Evolutionary conservation across 257 asterid species (phyloP).

Genomic region (Penstemon newberryi): DNA sequence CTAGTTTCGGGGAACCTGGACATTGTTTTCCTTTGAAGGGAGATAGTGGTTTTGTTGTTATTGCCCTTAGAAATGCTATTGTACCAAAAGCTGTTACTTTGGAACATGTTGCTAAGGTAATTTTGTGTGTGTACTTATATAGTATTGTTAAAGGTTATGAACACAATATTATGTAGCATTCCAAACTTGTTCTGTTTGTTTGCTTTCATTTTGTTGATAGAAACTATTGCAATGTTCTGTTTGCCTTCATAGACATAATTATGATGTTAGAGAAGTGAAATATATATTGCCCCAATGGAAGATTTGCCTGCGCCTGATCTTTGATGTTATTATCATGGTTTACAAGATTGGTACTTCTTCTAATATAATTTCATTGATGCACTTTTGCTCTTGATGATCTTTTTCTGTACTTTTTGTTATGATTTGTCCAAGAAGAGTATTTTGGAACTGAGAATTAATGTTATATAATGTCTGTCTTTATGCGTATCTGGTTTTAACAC

Average conservation of each 20-base stretch:
- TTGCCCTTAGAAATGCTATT: slow-evolving; percentile 64
- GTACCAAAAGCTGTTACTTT: slow-evolving; percentile 80
- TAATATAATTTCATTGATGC: background rate
- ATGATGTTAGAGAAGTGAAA: background rate
- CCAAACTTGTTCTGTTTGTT: background rate
- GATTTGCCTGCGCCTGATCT: background rate
- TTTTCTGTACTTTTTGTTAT: background rate
- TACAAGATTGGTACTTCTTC: slow-evolving; percentile 13
- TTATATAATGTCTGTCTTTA: background rate
- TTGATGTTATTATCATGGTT: background rate
- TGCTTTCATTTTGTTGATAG: background rate
- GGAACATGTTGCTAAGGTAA: slow-evolving; percentile 84
- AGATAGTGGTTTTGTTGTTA: slow-evolving; percentile 62
- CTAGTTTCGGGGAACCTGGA: slow-evolving; percentile 99
- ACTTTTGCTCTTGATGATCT: background rate
- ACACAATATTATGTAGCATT: background rate
- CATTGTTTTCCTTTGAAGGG: slow-evolving; percentile 84
- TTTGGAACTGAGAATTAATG: background rate
- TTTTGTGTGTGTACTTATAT: slow-evolving; percentile 13
- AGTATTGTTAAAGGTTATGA: slow-evolving; percentile 2
- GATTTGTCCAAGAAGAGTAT: background rate
- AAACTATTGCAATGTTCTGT: background rate
- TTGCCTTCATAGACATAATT: background rate
- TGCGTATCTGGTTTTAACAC: background rate
- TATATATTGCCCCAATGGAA: background rate